These are phyloP conservation scores for Naumovozyma castellii DNA, from an alignment of 805 yeast genomes.

Conservation along the genomic window DNA sequence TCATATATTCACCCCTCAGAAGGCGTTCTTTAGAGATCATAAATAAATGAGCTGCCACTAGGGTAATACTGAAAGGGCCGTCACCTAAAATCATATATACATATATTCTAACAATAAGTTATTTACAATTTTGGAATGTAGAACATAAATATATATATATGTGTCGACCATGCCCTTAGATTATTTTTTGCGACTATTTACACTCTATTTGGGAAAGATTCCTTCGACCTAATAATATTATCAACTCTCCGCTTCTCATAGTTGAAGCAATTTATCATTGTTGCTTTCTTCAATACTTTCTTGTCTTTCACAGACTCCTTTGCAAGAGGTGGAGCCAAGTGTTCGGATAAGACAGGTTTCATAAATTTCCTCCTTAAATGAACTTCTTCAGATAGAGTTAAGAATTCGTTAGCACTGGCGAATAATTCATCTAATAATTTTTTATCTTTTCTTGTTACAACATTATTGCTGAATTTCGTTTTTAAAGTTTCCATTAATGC, in stretches of 20 bases:
- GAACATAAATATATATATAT: no score
- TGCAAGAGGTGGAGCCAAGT: conserved; percentile 35
- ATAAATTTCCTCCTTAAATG: conserved; percentile 42
- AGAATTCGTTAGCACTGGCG: conserved; percentile 22
- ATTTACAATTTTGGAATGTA: no score
- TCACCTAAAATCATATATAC: no score
- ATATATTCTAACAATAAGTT: no score
- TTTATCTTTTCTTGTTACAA: conserved; percentile 23
- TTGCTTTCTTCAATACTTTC: conserved; percentile 41
- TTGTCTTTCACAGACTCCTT: conserved; percentile 31
- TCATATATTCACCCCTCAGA: neutral
- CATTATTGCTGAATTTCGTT: conserved; percentile 6
- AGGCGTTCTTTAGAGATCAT: neutral
- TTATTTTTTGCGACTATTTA: no score
- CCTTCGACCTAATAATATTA: conserved; percentile 44
- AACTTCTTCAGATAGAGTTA: conserved; percentile 27
- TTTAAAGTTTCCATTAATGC: conserved; percentile 20
- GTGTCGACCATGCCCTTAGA: no score
- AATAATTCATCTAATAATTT: conserved; percentile 37
- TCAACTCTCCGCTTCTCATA: conserved; percentile 44
- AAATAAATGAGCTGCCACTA: no score
- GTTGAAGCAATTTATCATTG: conserved; percentile 51
- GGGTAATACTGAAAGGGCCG: no score
- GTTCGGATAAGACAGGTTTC: conserved; percentile 34
- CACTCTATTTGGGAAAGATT: no score